Base-by-base conservation (phyloP, 768 basidiomycete genomes). In the Boletus bicolor region DNA sequence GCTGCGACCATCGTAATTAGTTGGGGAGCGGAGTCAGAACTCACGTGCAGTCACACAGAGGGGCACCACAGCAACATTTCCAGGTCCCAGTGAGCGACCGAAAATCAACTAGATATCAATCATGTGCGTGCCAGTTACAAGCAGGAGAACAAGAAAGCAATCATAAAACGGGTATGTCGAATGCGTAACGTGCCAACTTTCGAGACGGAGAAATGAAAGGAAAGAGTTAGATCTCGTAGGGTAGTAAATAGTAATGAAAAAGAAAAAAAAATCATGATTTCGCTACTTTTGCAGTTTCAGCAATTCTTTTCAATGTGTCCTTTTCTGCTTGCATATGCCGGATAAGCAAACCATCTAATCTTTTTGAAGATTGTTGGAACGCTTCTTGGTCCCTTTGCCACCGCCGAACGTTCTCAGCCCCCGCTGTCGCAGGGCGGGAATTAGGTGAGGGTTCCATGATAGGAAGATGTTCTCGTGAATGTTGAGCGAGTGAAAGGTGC, bases 271-370 rank as follows among this genome's bases (percentile, higher is more conserved):
- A 26, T 69, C 63, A 72, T 62, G 60, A 37, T 39, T 66, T 63
- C 39, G 68, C 35, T 66, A 73, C 72, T 66, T 72, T 72, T 60
- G 70, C 70, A 57, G 72, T 78, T 62, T 67, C 72, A 50, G 91
- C 85, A 67, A 93, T 91, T 72, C 83, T 78, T 74, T 82, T 87
- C 63, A 93, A 78, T 35, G 82, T 85, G 65, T 91, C 87, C 74
- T 84, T 85, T 73, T 93, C 91, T 50, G 85, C 79, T 72, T 89
- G 87, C 76, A 93, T 87, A 68, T 93, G 91, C 68, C 87, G 84
- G 51, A 84, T 73, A 50, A 93, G 73, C 83, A 93, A 80, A 58
- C 89, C 91, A 67, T 93, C 89, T 60, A 93, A 73, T 71, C 78
- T 82, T 72, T 73, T 77, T 57, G 86, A 68, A 30, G 84, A 83